Evolutionary conservation across 768 basidiomycete genomes (phyloP).

Genomic region (Pholiota molesta): DNA sequence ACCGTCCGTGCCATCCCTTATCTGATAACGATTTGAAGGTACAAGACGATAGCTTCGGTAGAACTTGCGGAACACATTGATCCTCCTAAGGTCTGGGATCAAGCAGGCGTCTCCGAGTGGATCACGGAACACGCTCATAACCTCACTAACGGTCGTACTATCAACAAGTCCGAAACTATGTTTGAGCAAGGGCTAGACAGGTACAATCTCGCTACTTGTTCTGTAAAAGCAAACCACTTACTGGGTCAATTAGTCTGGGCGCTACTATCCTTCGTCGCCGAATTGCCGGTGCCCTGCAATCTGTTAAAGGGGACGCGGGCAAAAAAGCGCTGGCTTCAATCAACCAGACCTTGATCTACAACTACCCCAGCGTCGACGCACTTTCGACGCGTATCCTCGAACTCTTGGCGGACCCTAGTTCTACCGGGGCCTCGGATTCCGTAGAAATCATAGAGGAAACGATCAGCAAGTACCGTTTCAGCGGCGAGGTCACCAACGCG

Average conservation of each 20-base stretch:
- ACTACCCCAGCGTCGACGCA: constrained; percentile 27
- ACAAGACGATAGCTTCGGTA: constrained; percentile 8
- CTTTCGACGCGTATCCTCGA: constrained; percentile 23
- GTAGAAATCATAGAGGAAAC: constrained; percentile 1
- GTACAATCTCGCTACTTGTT: constrained; percentile 12
- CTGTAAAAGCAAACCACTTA: too few relatives aligned
- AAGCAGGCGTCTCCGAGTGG: constrained; percentile 18
- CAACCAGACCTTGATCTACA: constrained; percentile 32
- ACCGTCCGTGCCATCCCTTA: too few relatives aligned
- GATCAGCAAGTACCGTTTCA: constrained; percentile 12
- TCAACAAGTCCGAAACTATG: constrained; percentile 21
- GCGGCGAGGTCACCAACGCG: constrained; percentile 1
- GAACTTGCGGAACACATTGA: constrained; percentile 4
- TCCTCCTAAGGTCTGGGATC: constrained; percentile 11
- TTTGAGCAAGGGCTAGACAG: constrained; percentile 35
- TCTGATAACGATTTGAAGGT: constrained; percentile 13
- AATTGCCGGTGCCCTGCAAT: constrained; percentile 36
- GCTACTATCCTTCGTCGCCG: constrained; percentile 34
- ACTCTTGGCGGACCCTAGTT: constrained; percentile 16
- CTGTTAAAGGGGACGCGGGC: constrained; percentile 17
- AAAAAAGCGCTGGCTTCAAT: constrained; percentile 27
- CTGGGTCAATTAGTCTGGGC: constrained; percentile 19
- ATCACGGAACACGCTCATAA: constrained; percentile 23
- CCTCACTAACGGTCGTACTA: constrained; percentile 28
- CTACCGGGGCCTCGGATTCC: constrained; percentile 7